A percentile compares a stretch with the other conserved stretches of the same genome.
Conservation (phyloP, 129 eudicot genomes). For the Daucus carota region DNA sequence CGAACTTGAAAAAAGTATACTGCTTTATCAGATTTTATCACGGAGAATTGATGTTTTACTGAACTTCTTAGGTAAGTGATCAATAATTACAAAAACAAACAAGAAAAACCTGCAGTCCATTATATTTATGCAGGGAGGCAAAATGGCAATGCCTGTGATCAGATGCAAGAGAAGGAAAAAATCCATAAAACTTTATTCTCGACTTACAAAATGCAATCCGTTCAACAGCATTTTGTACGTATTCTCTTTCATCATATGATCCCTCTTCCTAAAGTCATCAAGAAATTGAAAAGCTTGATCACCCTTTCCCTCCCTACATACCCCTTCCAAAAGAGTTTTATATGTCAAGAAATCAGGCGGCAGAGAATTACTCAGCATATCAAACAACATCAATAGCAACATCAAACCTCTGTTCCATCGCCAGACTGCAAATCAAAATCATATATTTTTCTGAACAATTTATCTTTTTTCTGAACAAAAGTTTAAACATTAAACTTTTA, state of each 20-base stretch:
- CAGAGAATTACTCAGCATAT: constrained; percentile 62
- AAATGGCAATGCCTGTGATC: background rate
- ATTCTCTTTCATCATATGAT: constrained; percentile 65
- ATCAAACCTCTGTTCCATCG: constrained; percentile 63
- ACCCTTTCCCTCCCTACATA: constrained; percentile 74
- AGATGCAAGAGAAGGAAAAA: background rate
- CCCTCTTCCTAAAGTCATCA: constrained; percentile 63
- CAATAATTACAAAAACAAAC: background rate
- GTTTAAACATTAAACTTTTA: too few species aligned
- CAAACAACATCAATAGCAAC: constrained; percentile 43
- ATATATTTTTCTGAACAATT: too few species aligned
- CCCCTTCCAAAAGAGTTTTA: constrained; percentile 67
- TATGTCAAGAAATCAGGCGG: constrained; percentile 84
- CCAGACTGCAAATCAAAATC: constrained; percentile 77
- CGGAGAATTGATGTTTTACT: background rate
- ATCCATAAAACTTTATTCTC: constrained; percentile 14
- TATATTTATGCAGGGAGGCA: background rate
- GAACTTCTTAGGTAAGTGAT: background rate
- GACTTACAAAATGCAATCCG: constrained; percentile 49
- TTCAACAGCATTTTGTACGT: constrained; percentile 56
- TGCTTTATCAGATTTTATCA: background rate
- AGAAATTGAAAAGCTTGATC: constrained; percentile 60
- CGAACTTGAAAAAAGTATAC: background rate
- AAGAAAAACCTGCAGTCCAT: background rate
- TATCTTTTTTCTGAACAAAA: too few species aligned